Base-by-base conservation (phyloP, 1,284 basidiomycete genomes). In the Pseudozyma sp. region DNA sequence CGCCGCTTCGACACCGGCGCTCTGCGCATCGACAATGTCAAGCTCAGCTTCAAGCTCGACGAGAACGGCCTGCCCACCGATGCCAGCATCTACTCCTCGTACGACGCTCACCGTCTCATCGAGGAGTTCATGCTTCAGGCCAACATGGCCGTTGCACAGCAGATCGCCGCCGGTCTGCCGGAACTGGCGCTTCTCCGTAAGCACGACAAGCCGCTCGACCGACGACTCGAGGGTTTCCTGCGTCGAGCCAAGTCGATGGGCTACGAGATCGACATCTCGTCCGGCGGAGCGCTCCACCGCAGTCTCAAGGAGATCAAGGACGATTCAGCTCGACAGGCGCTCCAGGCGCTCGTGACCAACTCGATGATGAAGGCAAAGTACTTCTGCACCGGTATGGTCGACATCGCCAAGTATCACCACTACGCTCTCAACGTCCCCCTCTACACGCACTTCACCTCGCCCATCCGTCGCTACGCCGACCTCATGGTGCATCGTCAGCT, bases 361-460 rank as follows among this genome's bases (percentile, higher is more conserved):
- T 90, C 94, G 17, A 97, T 96, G 79, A 91, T 92, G 67, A 90
- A 90, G 54, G 93, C 97, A 71, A 95, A 95, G 85, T 98, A 99
- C 86, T 99, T 97, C 90, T 99, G 96, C 84, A 90, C 95, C 30
- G 97, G 97, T 74, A 97, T 98, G 94, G 88, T 99, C 77, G 97
- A 99, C 86, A 99, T 99, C 82, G 93, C 94, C 46, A 98, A 99
- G 87, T 99, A 98, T 84, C 87, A 89, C 37, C 97, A 99, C 86
- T 98, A 93, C 84, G 91, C 94, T 1, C 88, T 99, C 78, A 96
- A 91, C 79, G 87, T 90, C 7, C 94, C 97, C 8, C 87, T 99
- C 53, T 99, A 99, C 87, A 97, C 95, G 29, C 96, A 99, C 85
- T 99, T 97, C 86, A 97, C 95, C 61, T 74, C 75, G 16, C 83